Evolutionary conservation across 192 early-diverging fungal species (phyloP).

Genomic region (Coemansia sp.): DNA sequence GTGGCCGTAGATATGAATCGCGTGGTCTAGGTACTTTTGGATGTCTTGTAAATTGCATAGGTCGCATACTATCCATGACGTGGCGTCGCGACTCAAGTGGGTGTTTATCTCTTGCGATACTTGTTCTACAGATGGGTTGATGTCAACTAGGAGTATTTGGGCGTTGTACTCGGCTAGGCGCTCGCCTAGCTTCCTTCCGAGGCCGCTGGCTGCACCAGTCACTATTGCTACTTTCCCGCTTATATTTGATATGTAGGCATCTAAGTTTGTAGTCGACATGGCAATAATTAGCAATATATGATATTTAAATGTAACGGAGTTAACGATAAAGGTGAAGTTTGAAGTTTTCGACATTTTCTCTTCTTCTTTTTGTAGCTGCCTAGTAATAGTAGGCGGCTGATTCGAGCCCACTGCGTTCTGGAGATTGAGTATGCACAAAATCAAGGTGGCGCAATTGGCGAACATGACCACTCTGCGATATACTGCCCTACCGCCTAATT

Average conservation of each 20-base stretch:
- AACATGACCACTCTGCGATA: background rate
- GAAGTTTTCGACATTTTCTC: background rate
- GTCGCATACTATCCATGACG: constrained; percentile 47
- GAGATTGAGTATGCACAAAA: background rate
- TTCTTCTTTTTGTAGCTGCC: background rate
- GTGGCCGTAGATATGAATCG: constrained; percentile 57
- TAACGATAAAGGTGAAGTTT: background rate
- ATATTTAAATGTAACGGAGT: background rate
- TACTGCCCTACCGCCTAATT: background rate
- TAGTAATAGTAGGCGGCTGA: background rate
- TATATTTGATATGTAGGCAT: constrained; percentile 25
- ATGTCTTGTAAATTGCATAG: constrained; percentile 38
- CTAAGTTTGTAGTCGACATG: constrained; percentile 5
- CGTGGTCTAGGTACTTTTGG: constrained; percentile 45
- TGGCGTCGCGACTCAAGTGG: background rate
- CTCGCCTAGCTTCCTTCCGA: constrained; percentile 36
- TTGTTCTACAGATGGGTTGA: constrained; percentile 17
- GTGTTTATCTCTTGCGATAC: constrained; percentile 26
- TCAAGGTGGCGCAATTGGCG: background rate
- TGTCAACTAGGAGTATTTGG: constrained; percentile 41
- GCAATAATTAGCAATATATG: background rate
- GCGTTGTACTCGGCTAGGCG: constrained; percentile 17
- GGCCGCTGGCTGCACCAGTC: constrained; percentile 49
- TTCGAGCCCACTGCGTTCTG: background rate
- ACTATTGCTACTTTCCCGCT: constrained; percentile 39